These are phyloP conservation scores for Tolypocladium pustulatum DNA, from an alignment of 2,329 filamentous ascomycete species.

Conservation along the genomic window DNA sequence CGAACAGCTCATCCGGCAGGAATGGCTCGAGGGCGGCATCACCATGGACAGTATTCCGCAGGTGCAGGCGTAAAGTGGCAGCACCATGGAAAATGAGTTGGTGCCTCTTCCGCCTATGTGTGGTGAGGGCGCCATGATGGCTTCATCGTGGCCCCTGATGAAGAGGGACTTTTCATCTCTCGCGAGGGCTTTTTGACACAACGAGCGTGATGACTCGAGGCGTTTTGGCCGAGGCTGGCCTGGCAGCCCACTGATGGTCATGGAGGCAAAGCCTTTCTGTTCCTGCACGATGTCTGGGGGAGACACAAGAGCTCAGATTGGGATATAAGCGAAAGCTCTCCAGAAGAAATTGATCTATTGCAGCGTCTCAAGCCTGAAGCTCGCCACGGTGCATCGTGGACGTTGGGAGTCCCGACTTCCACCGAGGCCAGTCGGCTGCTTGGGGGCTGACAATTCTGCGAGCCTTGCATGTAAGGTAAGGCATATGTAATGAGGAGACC, in stretches of 20 bases:
- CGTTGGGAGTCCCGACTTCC: not conserved
- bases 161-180: not conserved
- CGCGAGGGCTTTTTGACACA: no score
- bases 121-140: not conserved
- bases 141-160: not conserved
- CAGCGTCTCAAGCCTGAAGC: not conserved
- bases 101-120: not conserved
- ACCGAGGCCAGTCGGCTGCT: not conserved
- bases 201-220: not conserved
- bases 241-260: not conserved
- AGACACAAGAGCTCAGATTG: not conserved
- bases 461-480: not conserved
- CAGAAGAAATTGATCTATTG: not conserved
- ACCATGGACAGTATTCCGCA: slow-evolving; percentile 60
- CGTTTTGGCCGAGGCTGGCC: not conserved
- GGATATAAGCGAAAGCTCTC: not conserved
- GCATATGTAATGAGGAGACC: not conserved
- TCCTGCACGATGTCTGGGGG: not conserved
- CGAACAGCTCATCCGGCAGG: slow-evolving; percentile 62
- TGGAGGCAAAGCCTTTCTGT: slow-evolving; percentile 16
- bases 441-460: not conserved
- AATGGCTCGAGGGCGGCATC: slow-evolving; percentile 65
- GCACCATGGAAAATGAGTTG: not conserved
- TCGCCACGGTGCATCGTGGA: not conserved
- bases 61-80: slow-evolving; percentile 17